phyloP scores from a whole-genome alignment of 139 green algal species.

The Closterium sp. region DNA sequence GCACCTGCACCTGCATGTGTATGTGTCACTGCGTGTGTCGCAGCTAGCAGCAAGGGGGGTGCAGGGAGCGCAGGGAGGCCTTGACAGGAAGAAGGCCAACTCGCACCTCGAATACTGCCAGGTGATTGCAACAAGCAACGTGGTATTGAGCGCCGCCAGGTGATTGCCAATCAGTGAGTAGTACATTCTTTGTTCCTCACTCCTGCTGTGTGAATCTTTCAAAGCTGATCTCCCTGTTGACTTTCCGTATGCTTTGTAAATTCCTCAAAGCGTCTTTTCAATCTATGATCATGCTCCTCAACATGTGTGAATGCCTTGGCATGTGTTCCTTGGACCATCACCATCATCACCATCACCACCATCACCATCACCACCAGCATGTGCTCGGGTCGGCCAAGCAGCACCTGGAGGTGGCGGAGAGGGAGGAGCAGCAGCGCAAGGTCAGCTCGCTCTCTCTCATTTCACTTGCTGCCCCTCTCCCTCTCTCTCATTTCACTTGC shows the following conservation, averaged over 20 bases:
- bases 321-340: not conserved
- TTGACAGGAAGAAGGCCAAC: constrained; percentile 33
- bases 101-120: constrained; percentile 31
- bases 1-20: not conserved
- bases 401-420: constrained; percentile 32
- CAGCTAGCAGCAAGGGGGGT: not conserved
- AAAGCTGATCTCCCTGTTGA: too few species aligned
- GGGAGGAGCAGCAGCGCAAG: constrained; percentile 35
- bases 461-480: not conserved
- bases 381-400: not conserved
- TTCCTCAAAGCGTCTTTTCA: too few species aligned
- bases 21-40: not conserved
- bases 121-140: too few species aligned
- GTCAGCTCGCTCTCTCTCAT: not conserved
- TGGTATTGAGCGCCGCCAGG: too few species aligned
- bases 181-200: too few species aligned
- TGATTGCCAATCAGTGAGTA: too few species aligned
- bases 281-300: not conserved
- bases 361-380: not conserved
- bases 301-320: not conserved
- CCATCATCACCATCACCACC: not conserved
- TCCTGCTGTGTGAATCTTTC: too few species aligned
- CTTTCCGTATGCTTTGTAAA: too few species aligned
- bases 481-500: not conserved
- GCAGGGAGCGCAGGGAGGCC: constrained; percentile 4